phyloP scores from a whole-genome alignment of 768 basidiomycete genomes.

The Hypholoma fasciculare region DNA sequence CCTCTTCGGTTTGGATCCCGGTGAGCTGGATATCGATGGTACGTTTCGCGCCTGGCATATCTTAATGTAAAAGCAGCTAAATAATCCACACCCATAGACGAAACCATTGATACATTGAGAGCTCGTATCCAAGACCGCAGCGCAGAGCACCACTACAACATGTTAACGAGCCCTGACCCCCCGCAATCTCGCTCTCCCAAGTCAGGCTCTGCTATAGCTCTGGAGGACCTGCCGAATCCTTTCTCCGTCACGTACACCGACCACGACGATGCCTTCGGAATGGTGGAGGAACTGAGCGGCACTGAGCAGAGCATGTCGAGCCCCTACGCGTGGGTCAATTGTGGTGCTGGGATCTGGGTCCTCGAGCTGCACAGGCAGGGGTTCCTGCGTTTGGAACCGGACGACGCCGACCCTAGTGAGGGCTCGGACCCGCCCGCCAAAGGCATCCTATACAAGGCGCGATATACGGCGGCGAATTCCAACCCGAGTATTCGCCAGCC shows the following conservation, averaged over 20 bases:
- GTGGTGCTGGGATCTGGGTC: slow-evolving; percentile 69
- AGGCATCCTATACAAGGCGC: neutral
- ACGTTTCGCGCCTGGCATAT: slow-evolving; percentile 2
- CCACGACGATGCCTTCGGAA: slow-evolving; percentile 70
- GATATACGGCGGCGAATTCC: neutral
- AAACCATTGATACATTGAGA: slow-evolving; percentile 32
- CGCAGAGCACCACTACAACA: too few relatives aligned
- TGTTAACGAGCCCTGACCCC: neutral
- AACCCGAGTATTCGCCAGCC: neutral
- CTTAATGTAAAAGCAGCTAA: neutral
- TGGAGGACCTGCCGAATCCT: slow-evolving; percentile 33
- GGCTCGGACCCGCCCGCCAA: neutral
- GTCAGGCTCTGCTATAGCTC: neutral
- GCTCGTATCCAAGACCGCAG: slow-evolving; percentile 15
- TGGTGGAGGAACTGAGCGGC: slow-evolving; percentile 43
- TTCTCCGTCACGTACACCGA: slow-evolving; percentile 73
- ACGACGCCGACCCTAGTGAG: slow-evolving; percentile 30
- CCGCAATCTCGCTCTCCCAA: neutral
- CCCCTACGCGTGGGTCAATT: slow-evolving; percentile 75
- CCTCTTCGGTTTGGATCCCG: slow-evolving; percentile 83
- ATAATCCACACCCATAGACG: too few relatives aligned
- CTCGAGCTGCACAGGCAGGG: slow-evolving; percentile 69
- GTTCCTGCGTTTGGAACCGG: slow-evolving; percentile 60
- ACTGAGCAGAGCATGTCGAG: slow-evolving; percentile 59
- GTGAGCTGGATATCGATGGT: slow-evolving; percentile 64